A percentile compares a stretch with the other conserved stretches of the same genome.
phyloP scores from a whole-genome alignment of 1,284 basidiomycete species.

The Cryptococcus neoformans region DNA sequence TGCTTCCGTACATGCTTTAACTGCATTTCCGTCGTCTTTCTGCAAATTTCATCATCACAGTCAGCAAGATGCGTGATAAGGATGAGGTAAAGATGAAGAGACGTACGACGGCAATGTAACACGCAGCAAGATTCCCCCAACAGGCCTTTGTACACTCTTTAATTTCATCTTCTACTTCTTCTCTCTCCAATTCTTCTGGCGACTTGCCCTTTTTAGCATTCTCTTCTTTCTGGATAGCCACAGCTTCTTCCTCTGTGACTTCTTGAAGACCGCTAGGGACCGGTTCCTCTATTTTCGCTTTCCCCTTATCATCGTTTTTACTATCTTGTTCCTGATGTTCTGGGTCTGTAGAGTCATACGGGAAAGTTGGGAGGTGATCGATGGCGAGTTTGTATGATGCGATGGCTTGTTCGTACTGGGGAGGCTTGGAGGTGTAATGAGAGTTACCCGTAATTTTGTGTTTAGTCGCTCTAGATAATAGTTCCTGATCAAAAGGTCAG shows the following conservation, averaged over 20 bases:
- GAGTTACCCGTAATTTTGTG: constrained; percentile 40
- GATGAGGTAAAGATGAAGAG: background rate
- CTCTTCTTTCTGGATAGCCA: background rate
- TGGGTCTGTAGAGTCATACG: background rate
- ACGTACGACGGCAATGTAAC: constrained; percentile 31
- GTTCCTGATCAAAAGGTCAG: constrained; percentile 16
- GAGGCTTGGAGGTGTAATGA: constrained; percentile 30
- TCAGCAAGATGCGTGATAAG: background rate
- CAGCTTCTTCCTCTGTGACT: constrained; percentile 30
- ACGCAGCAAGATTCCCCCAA: constrained; percentile 45
- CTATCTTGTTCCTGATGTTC: background rate
- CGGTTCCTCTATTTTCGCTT: background rate
- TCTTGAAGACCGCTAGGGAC: constrained; percentile 34
- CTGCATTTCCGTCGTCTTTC: constrained; percentile 44
- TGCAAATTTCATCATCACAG: constrained; percentile 41
- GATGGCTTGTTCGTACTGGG: constrained; percentile 26
- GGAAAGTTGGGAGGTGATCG: constrained; percentile 19
- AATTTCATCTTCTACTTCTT: constrained; percentile 23
- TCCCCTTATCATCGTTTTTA: background rate
- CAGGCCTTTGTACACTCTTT: constrained; percentile 35
- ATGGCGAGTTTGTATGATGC: constrained; percentile 31
- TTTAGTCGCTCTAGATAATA: constrained; percentile 18
- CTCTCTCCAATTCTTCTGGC: constrained; percentile 17
- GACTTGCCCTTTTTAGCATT: background rate
- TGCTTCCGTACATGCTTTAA: constrained; percentile 55